Percentiles rank a stretch among this genome's conserved stretches.
Evolutionary conservation across 805 yeast genomes (phyloP).

Genomic region (Yueomyces sinensis): DNA sequence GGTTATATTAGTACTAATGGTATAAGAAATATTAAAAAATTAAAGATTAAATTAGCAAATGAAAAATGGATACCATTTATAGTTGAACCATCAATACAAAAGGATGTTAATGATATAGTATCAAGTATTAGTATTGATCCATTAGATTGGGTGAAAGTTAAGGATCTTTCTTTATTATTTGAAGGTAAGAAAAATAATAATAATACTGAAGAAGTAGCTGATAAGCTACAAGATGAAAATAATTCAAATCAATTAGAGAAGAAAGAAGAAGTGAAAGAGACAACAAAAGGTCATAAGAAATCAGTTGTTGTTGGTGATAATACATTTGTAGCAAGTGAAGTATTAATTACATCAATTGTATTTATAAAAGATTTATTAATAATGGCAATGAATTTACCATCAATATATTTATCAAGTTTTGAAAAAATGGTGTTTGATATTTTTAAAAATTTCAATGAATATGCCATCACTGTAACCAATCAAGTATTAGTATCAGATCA

Average conservation of each 20-base stretch:
- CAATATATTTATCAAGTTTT: constrained; percentile 21
- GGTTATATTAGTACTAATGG: constrained; percentile 47
- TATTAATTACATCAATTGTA: constrained; percentile 28
- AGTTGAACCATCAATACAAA: constrained; percentile 36
- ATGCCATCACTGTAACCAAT: constrained; percentile 11
- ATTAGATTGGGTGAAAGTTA: constrained; percentile 32
- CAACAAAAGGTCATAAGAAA: constrained; percentile 23
- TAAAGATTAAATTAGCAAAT: constrained; percentile 40
- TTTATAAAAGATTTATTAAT: constrained; percentile 40
- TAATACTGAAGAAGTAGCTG: background rate
- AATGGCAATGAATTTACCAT: constrained; percentile 44
- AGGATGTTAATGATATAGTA: constrained; percentile 35
- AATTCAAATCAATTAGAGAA: constrained; percentile 4
- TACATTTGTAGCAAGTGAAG: constrained; percentile 45
- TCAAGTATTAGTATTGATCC: constrained; percentile 35
- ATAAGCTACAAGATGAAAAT: constrained; percentile 1
- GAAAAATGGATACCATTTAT: constrained; percentile 75
- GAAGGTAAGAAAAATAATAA: background rate
- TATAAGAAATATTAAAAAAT: constrained; percentile 31
- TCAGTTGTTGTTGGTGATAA: constrained; percentile 38
- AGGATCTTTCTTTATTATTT: constrained; percentile 11
- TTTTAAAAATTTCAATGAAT: constrained; percentile 38
- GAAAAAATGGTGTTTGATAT: constrained; percentile 33
- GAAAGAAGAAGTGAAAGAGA: constrained; percentile 1
- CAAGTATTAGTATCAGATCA: constrained; percentile 15